These are phyloP conservation scores for Anethum foeniculum DNA, from an alignment of 140 eudicot genomes.

Conservation along the genomic window DNA sequence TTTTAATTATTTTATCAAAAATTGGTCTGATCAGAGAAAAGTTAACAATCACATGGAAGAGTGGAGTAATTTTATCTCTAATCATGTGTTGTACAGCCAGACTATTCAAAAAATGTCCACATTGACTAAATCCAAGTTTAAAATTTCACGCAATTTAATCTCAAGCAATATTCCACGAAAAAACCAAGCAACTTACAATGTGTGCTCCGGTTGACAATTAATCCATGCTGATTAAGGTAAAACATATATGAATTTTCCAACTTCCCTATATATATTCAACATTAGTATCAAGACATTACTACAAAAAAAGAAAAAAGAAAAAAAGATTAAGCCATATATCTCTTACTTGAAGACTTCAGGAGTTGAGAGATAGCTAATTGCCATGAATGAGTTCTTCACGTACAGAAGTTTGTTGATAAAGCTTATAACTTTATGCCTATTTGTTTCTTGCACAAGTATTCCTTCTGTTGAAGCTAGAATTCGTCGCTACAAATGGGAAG, in stretches of 20 bases:
- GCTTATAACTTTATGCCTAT: background rate
- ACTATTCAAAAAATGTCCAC: background rate
- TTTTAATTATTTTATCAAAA: background rate
- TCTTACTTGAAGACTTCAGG: background rate
- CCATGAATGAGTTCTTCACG: background rate
- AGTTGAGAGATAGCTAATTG: background rate
- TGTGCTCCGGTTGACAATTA: background rate
- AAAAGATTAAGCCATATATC: background rate
- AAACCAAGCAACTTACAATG: background rate
- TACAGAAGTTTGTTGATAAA: background rate
- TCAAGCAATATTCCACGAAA: background rate
- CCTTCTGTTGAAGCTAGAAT: conserved; percentile 46
- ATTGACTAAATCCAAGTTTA: background rate
- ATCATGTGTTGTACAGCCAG: background rate
- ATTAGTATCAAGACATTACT: background rate
- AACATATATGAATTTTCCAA: background rate
- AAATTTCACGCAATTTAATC: background rate
- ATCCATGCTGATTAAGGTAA: background rate
- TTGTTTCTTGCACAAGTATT: conserved; percentile 14
- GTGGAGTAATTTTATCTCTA: too few relatives aligned
- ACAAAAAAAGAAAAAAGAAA: too few relatives aligned
- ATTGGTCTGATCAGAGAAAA: too few relatives aligned
- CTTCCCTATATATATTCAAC: background rate
- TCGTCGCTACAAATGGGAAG: conserved; percentile 67
- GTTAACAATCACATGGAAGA: too few relatives aligned